A percentile compares a stretch with the other conserved stretches of the same genome.
Evolutionary conservation across 352 stramenopile genomes (phyloP).

Genomic region (Discostella stelligera): DNA sequence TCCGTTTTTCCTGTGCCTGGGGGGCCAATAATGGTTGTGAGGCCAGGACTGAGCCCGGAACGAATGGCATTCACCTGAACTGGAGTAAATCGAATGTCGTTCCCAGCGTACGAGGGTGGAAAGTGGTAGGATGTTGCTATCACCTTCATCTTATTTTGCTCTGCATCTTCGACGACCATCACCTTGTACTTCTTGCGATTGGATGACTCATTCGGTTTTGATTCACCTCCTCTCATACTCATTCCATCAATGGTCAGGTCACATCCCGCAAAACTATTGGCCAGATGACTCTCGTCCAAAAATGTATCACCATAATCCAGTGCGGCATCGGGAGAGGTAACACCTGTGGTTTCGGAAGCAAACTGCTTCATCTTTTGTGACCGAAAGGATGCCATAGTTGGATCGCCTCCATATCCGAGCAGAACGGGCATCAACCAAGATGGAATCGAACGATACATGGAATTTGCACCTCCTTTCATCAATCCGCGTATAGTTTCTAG

Average conservation of each 20-base stretch:
- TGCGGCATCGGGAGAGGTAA: constrained; percentile 58
- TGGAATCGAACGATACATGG: constrained; percentile 84
- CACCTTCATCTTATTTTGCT: constrained; percentile 37
- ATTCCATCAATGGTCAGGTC: constrained; percentile 48
- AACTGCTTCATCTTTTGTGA: constrained; percentile 67
- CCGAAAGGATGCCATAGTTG: constrained; percentile 84
- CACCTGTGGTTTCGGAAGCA: constrained; percentile 65
- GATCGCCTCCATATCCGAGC: constrained; percentile 89
- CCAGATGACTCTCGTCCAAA: constrained; percentile 77
- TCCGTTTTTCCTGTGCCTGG: constrained; percentile 93
- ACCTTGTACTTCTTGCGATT: constrained; percentile 62
- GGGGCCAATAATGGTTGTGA: constrained; percentile 92
- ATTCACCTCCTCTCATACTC: no score
- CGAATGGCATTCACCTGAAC: constrained; percentile 89
- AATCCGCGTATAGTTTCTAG: constrained; percentile 89
- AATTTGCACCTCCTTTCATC: constrained; percentile 60
- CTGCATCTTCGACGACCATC: constrained; percentile 44
- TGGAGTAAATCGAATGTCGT: constrained; percentile 89
- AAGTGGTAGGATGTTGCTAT: constrained; percentile 55
- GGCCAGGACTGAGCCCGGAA: constrained; percentile 89
- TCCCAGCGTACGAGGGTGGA: constrained; percentile 56
- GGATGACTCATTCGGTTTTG: constrained; percentile 15
- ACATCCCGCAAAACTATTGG: constrained; percentile 65
- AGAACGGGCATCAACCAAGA: constrained; percentile 93
- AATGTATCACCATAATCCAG: constrained; percentile 88